These are phyloP conservation scores for Diaporthe humulicola DNA, from an alignment of 2,329 filamentous ascomycete genomes.

Conservation along the genomic window DNA sequence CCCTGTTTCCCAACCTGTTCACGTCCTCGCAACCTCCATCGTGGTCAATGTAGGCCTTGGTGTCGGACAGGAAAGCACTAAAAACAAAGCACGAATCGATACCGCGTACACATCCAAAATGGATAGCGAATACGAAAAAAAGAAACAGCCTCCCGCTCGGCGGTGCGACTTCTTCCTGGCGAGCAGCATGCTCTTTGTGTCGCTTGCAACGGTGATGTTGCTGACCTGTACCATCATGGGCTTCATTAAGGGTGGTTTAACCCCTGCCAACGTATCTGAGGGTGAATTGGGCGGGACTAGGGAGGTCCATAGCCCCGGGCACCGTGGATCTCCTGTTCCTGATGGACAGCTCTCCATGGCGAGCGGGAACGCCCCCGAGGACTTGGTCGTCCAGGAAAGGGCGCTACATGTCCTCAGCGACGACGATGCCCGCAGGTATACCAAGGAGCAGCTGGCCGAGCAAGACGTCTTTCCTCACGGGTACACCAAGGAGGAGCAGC, in stretches of 20 bases:
- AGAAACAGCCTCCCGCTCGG: neutral
- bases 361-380: neutral
- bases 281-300: neutral
- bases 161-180: neutral
- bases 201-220: neutral
- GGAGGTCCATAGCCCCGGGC: neutral
- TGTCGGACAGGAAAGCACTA: neutral
- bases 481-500: neutral
- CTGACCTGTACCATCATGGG: neutral
- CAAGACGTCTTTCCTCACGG: too few species aligned
- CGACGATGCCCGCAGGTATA: neutral
- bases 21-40: neutral
- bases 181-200: neutral
- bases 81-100: neutral
- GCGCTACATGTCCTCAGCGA: neutral
- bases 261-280: neutral
- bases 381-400: neutral
- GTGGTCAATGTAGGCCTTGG: neutral
- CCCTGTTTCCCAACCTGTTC: neutral
- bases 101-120: neutral
- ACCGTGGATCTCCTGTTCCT: neutral
- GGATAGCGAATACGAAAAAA: neutral
- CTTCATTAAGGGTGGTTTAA: neutral
- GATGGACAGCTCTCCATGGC: neutral
- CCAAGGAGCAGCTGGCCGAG: neutral